A percentile compares a stretch with the other conserved stretches of the same genome.
phyloP scores from a whole-genome alignment of 768 basidiomycete genomes.

The Mycena crocata region DNA sequence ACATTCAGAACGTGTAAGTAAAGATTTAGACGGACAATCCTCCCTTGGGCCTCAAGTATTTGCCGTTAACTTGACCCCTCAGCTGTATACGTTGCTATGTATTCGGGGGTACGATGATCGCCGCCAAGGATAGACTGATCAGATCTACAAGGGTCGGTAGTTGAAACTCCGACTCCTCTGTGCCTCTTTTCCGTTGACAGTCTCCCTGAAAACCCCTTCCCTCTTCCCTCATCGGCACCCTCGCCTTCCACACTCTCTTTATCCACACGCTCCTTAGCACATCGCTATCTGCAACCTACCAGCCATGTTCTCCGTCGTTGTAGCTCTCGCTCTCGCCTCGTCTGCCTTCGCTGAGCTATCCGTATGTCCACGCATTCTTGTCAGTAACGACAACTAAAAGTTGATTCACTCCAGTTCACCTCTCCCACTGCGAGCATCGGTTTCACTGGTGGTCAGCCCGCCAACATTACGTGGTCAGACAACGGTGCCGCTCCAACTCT shows the following conservation, averaged over 20 bases:
- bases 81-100: no score
- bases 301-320: slow-evolving; percentile 64
- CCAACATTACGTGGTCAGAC: slow-evolving; percentile 72
- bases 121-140: no score
- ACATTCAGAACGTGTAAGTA: no score
- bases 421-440: slow-evolving; percentile 58
- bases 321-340: slow-evolving; percentile 63
- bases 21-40: no score
- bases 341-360: slow-evolving; percentile 68
- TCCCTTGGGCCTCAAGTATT: no score
- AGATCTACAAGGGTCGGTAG: background rate
- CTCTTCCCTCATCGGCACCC: slow-evolving; percentile 36
- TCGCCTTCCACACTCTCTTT: slow-evolving; percentile 50
- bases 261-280: slow-evolving; percentile 48
- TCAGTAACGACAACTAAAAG: background rate
- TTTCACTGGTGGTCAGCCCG: slow-evolving; percentile 61
- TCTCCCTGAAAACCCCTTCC: slow-evolving; percentile 28
- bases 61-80: no score
- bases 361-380: slow-evolving; percentile 51
- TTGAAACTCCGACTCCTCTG: slow-evolving; percentile 11
- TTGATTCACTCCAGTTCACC: slow-evolving; percentile 60
- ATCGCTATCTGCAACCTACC: slow-evolving; percentile 18
- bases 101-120: background rate
- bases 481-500: slow-evolving; percentile 60
- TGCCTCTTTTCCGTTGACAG: slow-evolving; percentile 1